phyloP scores from a whole-genome alignment of 192 early-diverging fungal genomes.

The Cladochytrium replicatum region DNA sequence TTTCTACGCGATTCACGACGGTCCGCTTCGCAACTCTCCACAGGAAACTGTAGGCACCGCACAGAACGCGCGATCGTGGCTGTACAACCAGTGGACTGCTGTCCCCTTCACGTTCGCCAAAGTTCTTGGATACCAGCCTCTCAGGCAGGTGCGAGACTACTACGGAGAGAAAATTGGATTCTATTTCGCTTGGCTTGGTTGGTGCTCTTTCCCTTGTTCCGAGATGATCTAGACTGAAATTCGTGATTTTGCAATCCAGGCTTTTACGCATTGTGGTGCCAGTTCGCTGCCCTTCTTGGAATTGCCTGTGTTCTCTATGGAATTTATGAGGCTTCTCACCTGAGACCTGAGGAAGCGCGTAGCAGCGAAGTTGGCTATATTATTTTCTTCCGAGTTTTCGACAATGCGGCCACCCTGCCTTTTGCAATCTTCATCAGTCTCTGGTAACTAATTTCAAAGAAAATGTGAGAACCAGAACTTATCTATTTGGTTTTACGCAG shows the following conservation, averaged over 20 bases:
- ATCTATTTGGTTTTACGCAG: slow-evolving; percentile 14
- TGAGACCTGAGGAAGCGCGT: slow-evolving; percentile 14
- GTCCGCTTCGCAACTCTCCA: slow-evolving; percentile 17
- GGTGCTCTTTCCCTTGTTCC: not conserved
- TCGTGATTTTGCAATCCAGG: slow-evolving; percentile 5
- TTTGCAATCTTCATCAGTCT: slow-evolving; percentile 52
- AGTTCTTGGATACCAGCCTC: slow-evolving; percentile 17
- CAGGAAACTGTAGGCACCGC: not conserved
- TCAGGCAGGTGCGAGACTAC: slow-evolving; percentile 44
- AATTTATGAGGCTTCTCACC: slow-evolving; percentile 14
- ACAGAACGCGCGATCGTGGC: slow-evolving; percentile 29
- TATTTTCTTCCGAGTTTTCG: slow-evolving; percentile 38
- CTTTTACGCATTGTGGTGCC: slow-evolving; percentile 54
- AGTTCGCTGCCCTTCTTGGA: slow-evolving; percentile 35
- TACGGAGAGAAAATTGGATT: slow-evolving; percentile 61
- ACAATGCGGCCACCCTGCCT: slow-evolving; percentile 44
- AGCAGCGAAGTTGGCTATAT: slow-evolving; percentile 7
- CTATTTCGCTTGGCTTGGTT: slow-evolving; percentile 59
- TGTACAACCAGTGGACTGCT: slow-evolving; percentile 34
- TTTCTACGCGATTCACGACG: slow-evolving; percentile 50
- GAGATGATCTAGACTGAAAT: slow-evolving; percentile 4
- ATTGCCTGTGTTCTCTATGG: slow-evolving; percentile 44
- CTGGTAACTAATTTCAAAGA: slow-evolving; percentile 37
- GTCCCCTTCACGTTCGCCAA: not conserved
- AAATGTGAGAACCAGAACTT: no score